Evolutionary conservation across 1,284 basidiomycete species (phyloP).

Genomic region (Pterulicium gracile): DNA sequence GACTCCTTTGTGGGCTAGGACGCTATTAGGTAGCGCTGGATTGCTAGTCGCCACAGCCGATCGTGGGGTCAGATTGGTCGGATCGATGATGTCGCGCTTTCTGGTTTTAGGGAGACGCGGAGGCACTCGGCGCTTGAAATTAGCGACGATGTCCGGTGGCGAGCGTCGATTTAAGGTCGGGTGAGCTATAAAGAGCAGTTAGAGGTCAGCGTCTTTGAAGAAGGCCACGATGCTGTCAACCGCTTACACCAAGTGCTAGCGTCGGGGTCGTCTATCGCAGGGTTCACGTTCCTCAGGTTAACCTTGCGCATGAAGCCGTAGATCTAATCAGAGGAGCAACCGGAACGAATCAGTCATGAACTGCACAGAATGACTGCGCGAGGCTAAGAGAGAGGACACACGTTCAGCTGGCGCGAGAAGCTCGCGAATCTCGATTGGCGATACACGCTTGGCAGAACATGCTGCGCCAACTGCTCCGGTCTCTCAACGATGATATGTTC

Average conservation of each 20-base stretch:
- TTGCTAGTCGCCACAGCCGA: constrained; percentile 57
- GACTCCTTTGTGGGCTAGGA: constrained; percentile 28
- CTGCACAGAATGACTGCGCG: constrained; percentile 11
- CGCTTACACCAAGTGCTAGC: constrained; percentile 85
- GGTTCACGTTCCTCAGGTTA: constrained; percentile 84
- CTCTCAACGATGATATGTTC: constrained; percentile 88
- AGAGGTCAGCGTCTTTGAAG: constrained; percentile 5
- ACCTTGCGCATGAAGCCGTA: constrained; percentile 95
- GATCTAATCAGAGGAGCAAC: constrained; percentile 43
- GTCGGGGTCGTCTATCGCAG: constrained; percentile 85
- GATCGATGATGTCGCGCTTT: constrained; percentile 62
- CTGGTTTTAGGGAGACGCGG: constrained; percentile 76
- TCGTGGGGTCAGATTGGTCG: constrained; percentile 56
- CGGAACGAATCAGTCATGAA: constrained; percentile 8
- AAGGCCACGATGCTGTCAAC: too few relatives aligned
- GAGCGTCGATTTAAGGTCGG: constrained; percentile 82
- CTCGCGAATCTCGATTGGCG: constrained; percentile 88
- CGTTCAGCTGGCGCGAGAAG: constrained; percentile 90
- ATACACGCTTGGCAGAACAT: constrained; percentile 83
- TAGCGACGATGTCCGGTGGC: constrained; percentile 74
- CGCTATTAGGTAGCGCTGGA: constrained; percentile 36
- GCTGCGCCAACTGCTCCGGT: constrained; percentile 80
- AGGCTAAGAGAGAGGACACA: constrained; percentile 32
- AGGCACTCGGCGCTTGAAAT: constrained; percentile 89
- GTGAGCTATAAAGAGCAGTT: constrained; percentile 46